Evolutionary conservation across 2,329 filamentous ascomycete genomes (phyloP), one percentile per base, ranked within the genome.

Genomic region (Pseudomassariella vexata): DNA sequence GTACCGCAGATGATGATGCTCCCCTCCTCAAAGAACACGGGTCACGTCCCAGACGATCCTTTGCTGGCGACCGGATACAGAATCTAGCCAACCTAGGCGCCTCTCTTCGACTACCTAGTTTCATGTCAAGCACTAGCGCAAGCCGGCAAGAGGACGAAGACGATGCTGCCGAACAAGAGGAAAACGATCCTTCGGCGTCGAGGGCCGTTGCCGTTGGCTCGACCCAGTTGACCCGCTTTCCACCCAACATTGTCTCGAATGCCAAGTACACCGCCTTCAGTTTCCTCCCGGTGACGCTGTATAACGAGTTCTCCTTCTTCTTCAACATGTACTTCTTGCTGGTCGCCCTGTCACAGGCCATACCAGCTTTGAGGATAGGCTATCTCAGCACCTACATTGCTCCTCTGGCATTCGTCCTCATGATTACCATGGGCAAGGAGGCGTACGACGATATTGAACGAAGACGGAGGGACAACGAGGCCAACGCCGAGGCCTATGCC

Each of bases 231-330:
- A 69, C 79, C 30, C 79, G 82, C 45, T 96, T 90, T 56, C 90
- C 92, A 8, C 78, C 85, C 7, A 98, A 98, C 58, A 75, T 87
- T 35, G 76, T 98, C 29, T 96, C 90, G 21, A 96, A 98, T 56
- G 90, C 92, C 34, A 98, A 96, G 69, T 98, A 98, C 59, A 96
- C 90, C 19, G 79, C 89, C 1, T 82, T 89, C 66, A 95, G 85
- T 32, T 98, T 98, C 59, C 72, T 98, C 10, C 94, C 94, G 3
- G 72, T 90, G 32, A 98, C 92, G 0, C 68, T 98, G 15, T 98
- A 95, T 62, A 96, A 96, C 63, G 92, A 98, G 55, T 98, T 98
- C 57, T 95, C 90, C 38, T 98, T 96, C 67, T 98, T 98, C 64
- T 95, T 98, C 71, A 98, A 98, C 71, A 86, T 96, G 69, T 98